Base-by-base conservation (phyloP, 331 rosid species). In the Quercus phellos region DNA sequence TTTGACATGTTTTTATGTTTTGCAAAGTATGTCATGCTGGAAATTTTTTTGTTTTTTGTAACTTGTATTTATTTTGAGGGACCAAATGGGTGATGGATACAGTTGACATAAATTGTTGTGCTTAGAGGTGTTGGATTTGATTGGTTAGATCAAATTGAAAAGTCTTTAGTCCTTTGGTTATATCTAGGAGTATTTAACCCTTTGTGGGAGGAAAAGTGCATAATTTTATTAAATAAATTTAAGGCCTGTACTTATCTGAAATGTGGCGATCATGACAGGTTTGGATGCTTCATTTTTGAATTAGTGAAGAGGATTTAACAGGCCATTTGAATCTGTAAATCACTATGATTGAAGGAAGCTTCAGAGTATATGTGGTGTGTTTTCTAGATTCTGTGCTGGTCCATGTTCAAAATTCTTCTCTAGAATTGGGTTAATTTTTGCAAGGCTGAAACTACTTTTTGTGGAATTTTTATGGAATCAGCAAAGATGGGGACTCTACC, bases 401-500 rank as follows among this genome's bases (percentile, higher is more conserved):
- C 54, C 76, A 72, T 81, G 83, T 75, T 43, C 63, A 22, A 74
- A 82, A 68, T 17, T 72, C 82, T 53, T 80, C 75, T 35, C 84
- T 75, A 70, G 92, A 87, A 82, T 80, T 92, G 84, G 92, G 89
- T 82, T 90, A 82, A 46, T 18, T 51, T 51, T 84, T 72, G 51
- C 68, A 61, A 38, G 51, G 61, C 59, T 70, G 53, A 51, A 50
- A 34, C 75, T 56, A 73, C 30, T n/a, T 70, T 74, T 60, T 88
- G 18, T 30, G 43, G 30, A 30, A n/a, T 5, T 56, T 68, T 79
- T 43, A 74, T 61, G 78, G 76, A 74, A 73, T 80, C 68, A 10
- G 55, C 55, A 43, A 82, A 84, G 79, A 95, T 95, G 98, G 89
- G 86, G 67, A 79, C 85, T 55, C 83, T 76, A 38, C 26, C 70